Conservation (phyloP, 2,329 filamentous ascomycete species). For the Niveomyces coronatus region DNA sequence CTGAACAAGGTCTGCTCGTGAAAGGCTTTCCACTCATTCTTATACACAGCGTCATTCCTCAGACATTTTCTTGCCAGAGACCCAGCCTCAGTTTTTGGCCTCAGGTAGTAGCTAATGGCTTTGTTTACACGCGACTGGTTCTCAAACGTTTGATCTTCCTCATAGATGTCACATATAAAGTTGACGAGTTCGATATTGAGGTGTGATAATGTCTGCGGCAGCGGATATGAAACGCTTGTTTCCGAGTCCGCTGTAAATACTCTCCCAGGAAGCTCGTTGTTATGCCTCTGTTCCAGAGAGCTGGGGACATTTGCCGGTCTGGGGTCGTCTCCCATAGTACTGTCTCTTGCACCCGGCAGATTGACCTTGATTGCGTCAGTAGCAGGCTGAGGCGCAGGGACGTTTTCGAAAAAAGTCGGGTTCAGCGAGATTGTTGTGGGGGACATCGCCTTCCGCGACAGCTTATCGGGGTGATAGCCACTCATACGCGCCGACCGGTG, state of each 20-base stretch:
- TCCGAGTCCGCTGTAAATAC: conserved; percentile 12
- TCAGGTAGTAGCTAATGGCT: conserved; percentile 11
- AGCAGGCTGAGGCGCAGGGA: conserved; percentile 17
- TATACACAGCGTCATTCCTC: conserved; percentile 9
- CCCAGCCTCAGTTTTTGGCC: conserved; percentile 8
- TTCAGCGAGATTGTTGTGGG: conserved; percentile 19
- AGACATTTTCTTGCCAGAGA: neutral
- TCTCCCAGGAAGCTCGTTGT: neutral
- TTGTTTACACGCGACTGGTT: conserved; percentile 32
- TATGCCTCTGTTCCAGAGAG: neutral
- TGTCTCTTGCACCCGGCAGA: conserved; percentile 13
- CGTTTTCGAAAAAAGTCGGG: conserved; percentile 29
- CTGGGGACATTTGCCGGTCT: neutral
- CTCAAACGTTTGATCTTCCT: conserved; percentile 45
- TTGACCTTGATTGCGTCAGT: conserved; percentile 13
- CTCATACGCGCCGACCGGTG: conserved; percentile 22
- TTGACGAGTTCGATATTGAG: conserved; percentile 47
- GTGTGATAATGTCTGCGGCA: conserved; percentile 47
- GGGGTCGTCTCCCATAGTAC: conserved; percentile 4
- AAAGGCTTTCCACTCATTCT: conserved; percentile 47
- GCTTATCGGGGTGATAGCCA: conserved; percentile 25
- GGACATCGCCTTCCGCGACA: conserved; percentile 14
- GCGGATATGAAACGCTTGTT: conserved; percentile 22
- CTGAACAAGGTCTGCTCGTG: conserved; percentile 55
- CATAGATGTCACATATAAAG: conserved; percentile 49